Evolutionary conservation across 23 red algal genomes (phyloP).

Genomic region (Gracilaria caudata): DNA sequence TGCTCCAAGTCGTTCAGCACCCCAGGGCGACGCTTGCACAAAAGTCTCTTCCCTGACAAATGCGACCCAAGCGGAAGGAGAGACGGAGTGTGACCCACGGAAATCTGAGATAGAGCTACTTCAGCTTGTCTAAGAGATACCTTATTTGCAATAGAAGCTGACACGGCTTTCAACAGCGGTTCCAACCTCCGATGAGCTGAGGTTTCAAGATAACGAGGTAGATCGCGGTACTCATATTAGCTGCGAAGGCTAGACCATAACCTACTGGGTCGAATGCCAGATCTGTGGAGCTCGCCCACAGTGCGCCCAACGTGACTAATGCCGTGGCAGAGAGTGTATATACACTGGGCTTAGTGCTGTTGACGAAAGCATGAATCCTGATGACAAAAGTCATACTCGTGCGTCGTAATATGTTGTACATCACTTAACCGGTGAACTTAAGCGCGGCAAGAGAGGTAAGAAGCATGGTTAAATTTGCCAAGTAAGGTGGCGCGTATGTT

Average conservation of each 20-base stretch:
- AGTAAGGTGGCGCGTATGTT: conserved; percentile 54
- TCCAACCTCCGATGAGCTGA: no score
- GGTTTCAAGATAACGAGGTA: conserved; percentile 36
- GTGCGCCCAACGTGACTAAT: conserved; percentile 33
- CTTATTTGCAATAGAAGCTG: no score
- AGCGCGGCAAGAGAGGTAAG: conserved; percentile 75
- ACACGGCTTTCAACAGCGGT: no score
- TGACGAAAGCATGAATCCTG: conserved; percentile 50
- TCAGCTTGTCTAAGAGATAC: no score
- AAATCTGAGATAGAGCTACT: no score
- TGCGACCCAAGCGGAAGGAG: no score
- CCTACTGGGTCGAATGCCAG: conserved; percentile 49
- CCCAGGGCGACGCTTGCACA: no score
- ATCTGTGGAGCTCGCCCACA: conserved; percentile 42
- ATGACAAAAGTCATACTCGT: conserved; percentile 85
- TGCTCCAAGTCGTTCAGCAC: no score
- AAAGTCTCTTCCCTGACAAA: no score
- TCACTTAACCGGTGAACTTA: conserved; percentile 70
- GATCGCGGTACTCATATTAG: conserved; percentile 39
- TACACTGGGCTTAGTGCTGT: conserved; percentile 20
- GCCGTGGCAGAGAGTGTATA: conserved; percentile 42
- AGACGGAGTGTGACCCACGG: no score
- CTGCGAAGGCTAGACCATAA: conserved; percentile 43
- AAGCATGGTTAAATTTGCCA: conserved; percentile 74
- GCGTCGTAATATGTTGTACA: conserved; percentile 94